Evolutionary conservation across 225 moss, liverwort and hornwort species (phyloP), one percentile per base, ranked within the genome.

Genomic region (Pseudisothecium myosuroides): DNA sequence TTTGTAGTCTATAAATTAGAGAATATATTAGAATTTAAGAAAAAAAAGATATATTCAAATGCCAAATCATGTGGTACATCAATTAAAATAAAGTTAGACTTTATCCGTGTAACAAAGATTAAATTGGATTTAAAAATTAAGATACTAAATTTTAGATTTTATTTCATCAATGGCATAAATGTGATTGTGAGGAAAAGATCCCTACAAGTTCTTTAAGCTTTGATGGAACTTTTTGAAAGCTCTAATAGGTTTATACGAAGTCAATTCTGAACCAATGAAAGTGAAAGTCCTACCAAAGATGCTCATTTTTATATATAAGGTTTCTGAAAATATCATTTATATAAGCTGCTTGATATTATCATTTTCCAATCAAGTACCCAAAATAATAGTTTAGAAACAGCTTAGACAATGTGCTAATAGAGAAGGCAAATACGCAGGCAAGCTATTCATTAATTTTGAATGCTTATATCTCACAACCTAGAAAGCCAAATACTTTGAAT

Each of bases 401-500:
- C 13, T 39, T 39, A 23, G 6, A 6, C 18, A 39, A 5, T 8
- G 4, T 69, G 14, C 13, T 39, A 7, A 41, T 68, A 39, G 14
- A 28, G 13, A 61, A 6, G 61, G 28, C 26, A 37, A 45, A 8
- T 6, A 45, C 7, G 6, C 45, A 8, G 8, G 45, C 45, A 45
- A 45, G 45, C 45, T 41, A 43, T 68, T 43, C 23, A 72, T 16
- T 43, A 27, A 72, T 15, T 72, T 43, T 41, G 43, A 72, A 72
- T 1, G 12, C 12, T 27, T n/a, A 16, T 41, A 12, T 63, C 7
- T 63, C 11, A 68, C n/a, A n/a, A n/a, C n/a, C 12, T 68, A 22
- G n/a, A 4, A 68, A n/a, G 67, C n/a, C 1, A 5, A 72, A 43
- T 43, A 5, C 3, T 1, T 1, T n/a, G 0, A 71, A 24, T 0